These are phyloP conservation scores for Zygosaccharomyces pseudobailii DNA, from an alignment of 1,139 yeast genomes.

Conservation along the genomic window DNA sequence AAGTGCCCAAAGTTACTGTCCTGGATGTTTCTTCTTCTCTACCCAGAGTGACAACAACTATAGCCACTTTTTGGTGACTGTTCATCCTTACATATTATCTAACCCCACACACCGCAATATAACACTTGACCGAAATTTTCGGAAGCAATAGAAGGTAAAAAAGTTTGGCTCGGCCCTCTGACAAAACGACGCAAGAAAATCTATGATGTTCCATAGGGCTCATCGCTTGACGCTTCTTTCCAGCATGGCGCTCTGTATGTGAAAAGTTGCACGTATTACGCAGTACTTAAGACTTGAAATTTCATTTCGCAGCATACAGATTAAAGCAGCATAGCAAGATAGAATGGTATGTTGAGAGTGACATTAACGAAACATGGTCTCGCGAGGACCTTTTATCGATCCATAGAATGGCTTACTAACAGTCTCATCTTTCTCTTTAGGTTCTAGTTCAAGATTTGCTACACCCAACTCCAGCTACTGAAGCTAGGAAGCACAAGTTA, in stretches of 20 bases:
- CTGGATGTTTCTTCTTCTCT: no score
- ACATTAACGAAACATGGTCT: background rate
- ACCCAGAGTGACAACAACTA: background rate
- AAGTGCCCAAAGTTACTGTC: background rate
- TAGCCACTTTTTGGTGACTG: background rate
- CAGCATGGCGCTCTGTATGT: conserved; percentile 1
- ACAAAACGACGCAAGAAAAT: conserved; percentile 4
- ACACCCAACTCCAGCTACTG: conserved; percentile 96
- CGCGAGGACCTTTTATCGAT: background rate
- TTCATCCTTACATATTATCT: background rate
- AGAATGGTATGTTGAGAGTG: conserved; percentile 2
- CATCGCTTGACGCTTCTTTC: conserved; percentile 1
- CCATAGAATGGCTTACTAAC: conserved; percentile 17
- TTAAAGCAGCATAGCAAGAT: conserved; percentile 2
- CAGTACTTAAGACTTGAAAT: conserved; percentile 1
- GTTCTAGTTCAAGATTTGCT: conserved; percentile 97
- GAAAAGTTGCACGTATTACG: conserved; percentile 1
- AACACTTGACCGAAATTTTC: background rate
- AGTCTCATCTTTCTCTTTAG: conserved; percentile 34
- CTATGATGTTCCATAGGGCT: conserved; percentile 3
- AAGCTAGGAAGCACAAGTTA: conserved; percentile 95
- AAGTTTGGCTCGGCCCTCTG: background rate
- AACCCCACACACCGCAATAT: background rate
- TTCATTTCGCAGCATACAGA: background rate
- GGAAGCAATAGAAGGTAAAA: background rate